phyloP scores from a whole-genome alignment of 2,329 filamentous ascomycete genomes.

The Fusarium sp. region DNA sequence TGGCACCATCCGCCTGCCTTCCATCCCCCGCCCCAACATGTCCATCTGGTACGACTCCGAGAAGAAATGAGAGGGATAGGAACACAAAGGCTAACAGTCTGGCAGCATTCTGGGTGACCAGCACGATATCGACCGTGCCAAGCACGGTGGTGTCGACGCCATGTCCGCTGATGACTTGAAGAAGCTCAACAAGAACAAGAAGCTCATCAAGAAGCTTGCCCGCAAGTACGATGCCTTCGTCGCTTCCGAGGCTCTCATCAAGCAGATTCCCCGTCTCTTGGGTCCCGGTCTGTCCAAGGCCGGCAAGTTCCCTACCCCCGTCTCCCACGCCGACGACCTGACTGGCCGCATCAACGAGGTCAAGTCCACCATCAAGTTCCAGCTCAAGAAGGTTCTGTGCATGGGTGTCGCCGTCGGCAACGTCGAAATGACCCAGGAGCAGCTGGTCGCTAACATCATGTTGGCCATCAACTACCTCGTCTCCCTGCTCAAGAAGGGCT shows the following conservation, averaged over 20 bases:
- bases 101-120: slow-evolving; percentile 74
- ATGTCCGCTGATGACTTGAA: slow-evolving; percentile 99
- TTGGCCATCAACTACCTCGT: slow-evolving; percentile 99
- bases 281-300: slow-evolving; percentile 99
- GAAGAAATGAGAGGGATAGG: neutral
- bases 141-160: slow-evolving; percentile 98
- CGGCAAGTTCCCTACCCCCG: slow-evolving; percentile 99
- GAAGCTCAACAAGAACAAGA: slow-evolving; percentile 99
- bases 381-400: slow-evolving; percentile 99
- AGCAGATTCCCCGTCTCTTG: slow-evolving; percentile 99
- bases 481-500: slow-evolving; percentile 99
- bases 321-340: slow-evolving; percentile 97
- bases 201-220: slow-evolving; percentile 99
- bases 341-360: slow-evolving; percentile 97
- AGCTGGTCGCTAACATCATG: slow-evolving; percentile 99
- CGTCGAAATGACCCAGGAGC: slow-evolving; percentile 96
- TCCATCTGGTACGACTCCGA: slow-evolving; percentile 72
- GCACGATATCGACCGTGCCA: slow-evolving; percentile 99
- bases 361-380: slow-evolving; percentile 99
- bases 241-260: slow-evolving; percentile 97
- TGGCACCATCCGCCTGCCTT: slow-evolving; percentile 95
- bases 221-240: slow-evolving; percentile 99
- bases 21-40: slow-evolving; percentile 93
- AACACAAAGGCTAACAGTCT: slow-evolving; percentile 27
- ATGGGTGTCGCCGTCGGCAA: slow-evolving; percentile 99